These are phyloP conservation scores for Leucosporidium yakuticum DNA, from an alignment of 768 basidiomycete species.

Conservation along the genomic window DNA sequence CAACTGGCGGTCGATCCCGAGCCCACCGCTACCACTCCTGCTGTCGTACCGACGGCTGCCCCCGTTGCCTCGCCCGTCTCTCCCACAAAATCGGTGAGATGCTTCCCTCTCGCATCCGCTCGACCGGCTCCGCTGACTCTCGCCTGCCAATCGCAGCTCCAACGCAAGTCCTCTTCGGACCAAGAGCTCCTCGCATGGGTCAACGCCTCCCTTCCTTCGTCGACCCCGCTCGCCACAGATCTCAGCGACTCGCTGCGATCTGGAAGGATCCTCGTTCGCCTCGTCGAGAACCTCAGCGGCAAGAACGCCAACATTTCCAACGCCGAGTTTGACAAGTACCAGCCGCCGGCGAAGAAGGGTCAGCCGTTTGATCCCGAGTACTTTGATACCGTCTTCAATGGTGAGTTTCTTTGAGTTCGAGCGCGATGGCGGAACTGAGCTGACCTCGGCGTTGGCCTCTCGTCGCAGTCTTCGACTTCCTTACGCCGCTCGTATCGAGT, in stretches of 20 bases:
- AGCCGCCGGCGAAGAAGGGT: conserved; percentile 8
- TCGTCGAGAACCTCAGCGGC: conserved; percentile 57
- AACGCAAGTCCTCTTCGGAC: background rate
- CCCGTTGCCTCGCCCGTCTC: background rate
- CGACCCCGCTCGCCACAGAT: conserved; percentile 50
- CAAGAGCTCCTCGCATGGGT: conserved; percentile 69
- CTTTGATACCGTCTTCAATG: conserved; percentile 24
- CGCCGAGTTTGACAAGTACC: conserved; percentile 28
- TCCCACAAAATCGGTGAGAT: background rate
- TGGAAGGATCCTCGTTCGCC: conserved; percentile 73
- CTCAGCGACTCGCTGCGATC: conserved; percentile 46
- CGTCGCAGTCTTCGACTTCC: conserved; percentile 68
- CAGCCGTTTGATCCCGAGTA: conserved; percentile 20
- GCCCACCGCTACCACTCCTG: no score
- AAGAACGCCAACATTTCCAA: conserved; percentile 35
- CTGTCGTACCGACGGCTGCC: background rate
- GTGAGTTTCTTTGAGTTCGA: background rate
- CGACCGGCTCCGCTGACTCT: background rate
- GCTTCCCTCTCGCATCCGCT: background rate
- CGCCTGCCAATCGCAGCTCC: background rate
- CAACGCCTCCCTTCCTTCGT: conserved; percentile 68
- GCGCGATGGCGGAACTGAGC: conserved; percentile 43
- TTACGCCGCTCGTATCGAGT: conserved; percentile 60
- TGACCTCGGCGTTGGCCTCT: conserved; percentile 37
- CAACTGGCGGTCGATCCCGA: background rate